phyloP scores from a whole-genome alignment of 225 moss, liverwort and hornwort species.

The Takakia lepidozioides region DNA sequence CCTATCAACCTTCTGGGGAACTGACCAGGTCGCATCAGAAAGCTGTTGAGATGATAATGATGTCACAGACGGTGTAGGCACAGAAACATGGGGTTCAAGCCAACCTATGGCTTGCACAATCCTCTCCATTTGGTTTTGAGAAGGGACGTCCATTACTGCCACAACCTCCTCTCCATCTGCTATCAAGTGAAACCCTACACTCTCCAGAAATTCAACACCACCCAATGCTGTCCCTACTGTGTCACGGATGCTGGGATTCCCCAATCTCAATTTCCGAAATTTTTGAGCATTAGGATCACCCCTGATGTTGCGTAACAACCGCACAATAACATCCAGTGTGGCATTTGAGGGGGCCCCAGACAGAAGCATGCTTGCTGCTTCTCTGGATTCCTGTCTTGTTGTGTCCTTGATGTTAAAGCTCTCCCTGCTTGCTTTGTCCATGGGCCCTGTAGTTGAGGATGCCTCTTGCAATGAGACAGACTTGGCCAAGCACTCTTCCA shows the following conservation, averaged over 20 bases:
- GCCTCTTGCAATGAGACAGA: no score
- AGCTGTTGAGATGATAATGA: neutral
- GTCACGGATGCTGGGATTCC: constrained; percentile 20
- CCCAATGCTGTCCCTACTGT: constrained; percentile 28
- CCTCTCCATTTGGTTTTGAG: constrained; percentile 15
- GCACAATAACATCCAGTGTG: constrained; percentile 19
- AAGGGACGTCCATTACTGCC: constrained; percentile 22
- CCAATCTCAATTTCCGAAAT: constrained; percentile 21
- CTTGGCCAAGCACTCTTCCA: constrained; percentile 25
- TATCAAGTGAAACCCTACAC: constrained; percentile 21
- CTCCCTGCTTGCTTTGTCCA: no score
- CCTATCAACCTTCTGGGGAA: constrained; percentile 15
- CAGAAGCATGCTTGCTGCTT: constrained; percentile 24
- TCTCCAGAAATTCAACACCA: constrained; percentile 20
- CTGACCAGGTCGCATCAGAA: neutral
- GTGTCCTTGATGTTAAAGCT: neutral
- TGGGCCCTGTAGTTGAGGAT: no score
- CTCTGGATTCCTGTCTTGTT: constrained; percentile 22
- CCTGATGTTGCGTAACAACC: constrained; percentile 22
- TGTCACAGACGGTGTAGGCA: constrained; percentile 3
- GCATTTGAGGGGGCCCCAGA: constrained; percentile 22
- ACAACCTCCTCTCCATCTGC: constrained; percentile 13
- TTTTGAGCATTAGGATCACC: constrained; percentile 16
- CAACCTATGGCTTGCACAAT: constrained; percentile 22
- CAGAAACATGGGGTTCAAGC: constrained; percentile 17